phyloP scores from a whole-genome alignment of 2,329 filamentous ascomycete species.

The Diplocarpon mali region DNA sequence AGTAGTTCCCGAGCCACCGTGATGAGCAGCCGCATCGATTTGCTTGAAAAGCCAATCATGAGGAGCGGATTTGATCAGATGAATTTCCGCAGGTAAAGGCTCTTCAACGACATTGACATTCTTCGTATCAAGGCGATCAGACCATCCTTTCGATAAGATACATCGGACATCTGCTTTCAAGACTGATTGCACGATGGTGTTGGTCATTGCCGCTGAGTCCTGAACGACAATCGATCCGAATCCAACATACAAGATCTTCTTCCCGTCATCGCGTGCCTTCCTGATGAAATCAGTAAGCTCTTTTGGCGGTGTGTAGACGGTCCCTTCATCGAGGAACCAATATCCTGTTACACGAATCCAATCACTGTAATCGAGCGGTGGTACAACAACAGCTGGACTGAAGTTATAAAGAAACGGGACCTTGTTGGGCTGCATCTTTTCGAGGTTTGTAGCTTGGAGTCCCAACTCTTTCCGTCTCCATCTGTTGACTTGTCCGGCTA shows the following conservation, averaged over 20 bases:
- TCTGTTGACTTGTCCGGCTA: slow-evolving; percentile 78
- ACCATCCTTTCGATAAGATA: slow-evolving; percentile 95
- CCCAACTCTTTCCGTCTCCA: slow-evolving; percentile 79
- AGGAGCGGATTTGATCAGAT: slow-evolving; percentile 79
- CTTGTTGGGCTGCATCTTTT: slow-evolving; percentile 91
- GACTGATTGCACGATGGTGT: slow-evolving; percentile 88
- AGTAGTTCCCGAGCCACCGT: slow-evolving; percentile 90
- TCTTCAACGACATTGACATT: slow-evolving; percentile 44
- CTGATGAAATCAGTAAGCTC: slow-evolving; percentile 74
- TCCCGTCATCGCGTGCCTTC: slow-evolving; percentile 67
- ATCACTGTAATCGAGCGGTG: slow-evolving; percentile 88
- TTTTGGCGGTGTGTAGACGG: slow-evolving; percentile 57
- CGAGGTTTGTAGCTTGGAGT: slow-evolving; percentile 68
- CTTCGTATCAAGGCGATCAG: slow-evolving; percentile 61
- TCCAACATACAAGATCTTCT: slow-evolving; percentile 92
- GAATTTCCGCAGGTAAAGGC: slow-evolving; percentile 66
- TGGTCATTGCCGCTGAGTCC: slow-evolving; percentile 77
- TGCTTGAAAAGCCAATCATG: slow-evolving; percentile 96
- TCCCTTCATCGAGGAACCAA: slow-evolving; percentile 83
- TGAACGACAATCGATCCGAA: slow-evolving; percentile 94
- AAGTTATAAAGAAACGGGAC: slow-evolving; percentile 99
- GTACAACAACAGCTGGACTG: slow-evolving; percentile 84
- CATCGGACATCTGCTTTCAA: slow-evolving; percentile 86
- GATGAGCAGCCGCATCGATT: slow-evolving; percentile 88
- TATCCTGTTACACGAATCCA: slow-evolving; percentile 97